phyloP scores from a whole-genome alignment of 129 eudicot genomes.

The Helianthus tuberosus region DNA sequence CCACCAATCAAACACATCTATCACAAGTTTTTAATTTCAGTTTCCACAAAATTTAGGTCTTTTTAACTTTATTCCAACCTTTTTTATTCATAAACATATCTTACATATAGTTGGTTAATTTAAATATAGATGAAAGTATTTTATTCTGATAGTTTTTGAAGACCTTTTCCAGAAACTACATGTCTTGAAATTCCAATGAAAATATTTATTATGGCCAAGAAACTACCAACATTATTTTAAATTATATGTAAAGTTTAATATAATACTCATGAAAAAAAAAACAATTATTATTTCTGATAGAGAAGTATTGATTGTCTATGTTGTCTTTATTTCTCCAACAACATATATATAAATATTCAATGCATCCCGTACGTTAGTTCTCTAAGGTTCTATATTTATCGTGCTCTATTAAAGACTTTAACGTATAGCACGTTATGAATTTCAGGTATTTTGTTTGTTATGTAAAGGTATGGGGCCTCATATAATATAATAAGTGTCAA shows the following conservation, averaged over 20 bases:
- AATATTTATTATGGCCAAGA: neutral
- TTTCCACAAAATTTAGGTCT: neutral
- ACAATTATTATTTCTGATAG: neutral
- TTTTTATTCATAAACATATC: neutral
- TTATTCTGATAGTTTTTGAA: too few species aligned
- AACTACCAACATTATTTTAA: neutral
- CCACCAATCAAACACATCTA: slow-evolving; percentile 29
- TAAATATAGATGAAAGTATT: too few species aligned
- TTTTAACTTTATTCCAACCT: neutral
- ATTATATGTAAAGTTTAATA: too few species aligned
- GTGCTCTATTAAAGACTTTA: neutral
- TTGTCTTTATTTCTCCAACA: too few species aligned
- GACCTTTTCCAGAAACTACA: neutral
- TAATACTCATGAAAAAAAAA: neutral
- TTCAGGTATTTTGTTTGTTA: neutral
- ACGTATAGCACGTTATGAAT: neutral
- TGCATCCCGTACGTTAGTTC: too few species aligned
- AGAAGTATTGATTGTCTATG: neutral
- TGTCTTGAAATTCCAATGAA: too few species aligned
- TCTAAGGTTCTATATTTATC: too few species aligned
- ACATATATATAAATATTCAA: too few species aligned
- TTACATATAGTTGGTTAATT: too few species aligned
- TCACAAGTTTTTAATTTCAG: slow-evolving; percentile 15
- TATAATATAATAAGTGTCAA: too few species aligned
- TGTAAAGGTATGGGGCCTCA: too few species aligned